Conservation (phyloP, 1,284 basidiomycete genomes). For the Chalciporus sp. region DNA sequence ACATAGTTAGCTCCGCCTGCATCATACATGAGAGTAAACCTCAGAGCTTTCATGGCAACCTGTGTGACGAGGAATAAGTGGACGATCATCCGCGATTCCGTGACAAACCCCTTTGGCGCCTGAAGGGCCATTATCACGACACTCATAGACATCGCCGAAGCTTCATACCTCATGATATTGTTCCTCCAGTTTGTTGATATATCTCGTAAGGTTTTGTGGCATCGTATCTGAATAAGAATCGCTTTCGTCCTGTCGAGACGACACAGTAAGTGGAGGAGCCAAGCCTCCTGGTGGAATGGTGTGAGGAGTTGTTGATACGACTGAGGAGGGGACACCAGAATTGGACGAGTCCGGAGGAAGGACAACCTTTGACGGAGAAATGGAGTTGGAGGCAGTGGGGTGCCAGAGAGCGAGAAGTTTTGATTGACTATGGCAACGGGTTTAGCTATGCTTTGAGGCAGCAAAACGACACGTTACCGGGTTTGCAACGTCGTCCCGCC, state of each 20-base stretch:
- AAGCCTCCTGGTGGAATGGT: neutral
- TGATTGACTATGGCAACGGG: neutral
- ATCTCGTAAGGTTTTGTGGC: conserved; percentile 8
- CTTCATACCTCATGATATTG: conserved; percentile 8
- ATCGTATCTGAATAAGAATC: neutral
- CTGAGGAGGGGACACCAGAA: too few species aligned
- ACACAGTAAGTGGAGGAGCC: neutral
- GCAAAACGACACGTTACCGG: neutral
- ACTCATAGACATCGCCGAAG: conserved; percentile 9
- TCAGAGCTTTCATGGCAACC: conserved; percentile 19
- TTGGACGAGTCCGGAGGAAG: too few species aligned
- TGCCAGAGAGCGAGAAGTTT: neutral
- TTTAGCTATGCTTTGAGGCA: too few species aligned
- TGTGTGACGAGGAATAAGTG: neutral
- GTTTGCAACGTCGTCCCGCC: neutral
- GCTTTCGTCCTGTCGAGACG: neutral
- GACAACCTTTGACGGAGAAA: too few species aligned
- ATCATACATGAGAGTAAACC: conserved; percentile 3
- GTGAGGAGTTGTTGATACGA: too few species aligned
- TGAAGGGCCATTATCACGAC: neutral
- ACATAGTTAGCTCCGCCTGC: neutral
- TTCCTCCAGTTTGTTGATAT: neutral
- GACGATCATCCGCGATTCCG: too few species aligned
- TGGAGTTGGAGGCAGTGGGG: too few species aligned
- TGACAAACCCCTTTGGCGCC: conserved; percentile 1